Base-by-base conservation (phyloP, 2,329 filamentous ascomycete genomes). In the Cucurbitaria berberidis region DNA sequence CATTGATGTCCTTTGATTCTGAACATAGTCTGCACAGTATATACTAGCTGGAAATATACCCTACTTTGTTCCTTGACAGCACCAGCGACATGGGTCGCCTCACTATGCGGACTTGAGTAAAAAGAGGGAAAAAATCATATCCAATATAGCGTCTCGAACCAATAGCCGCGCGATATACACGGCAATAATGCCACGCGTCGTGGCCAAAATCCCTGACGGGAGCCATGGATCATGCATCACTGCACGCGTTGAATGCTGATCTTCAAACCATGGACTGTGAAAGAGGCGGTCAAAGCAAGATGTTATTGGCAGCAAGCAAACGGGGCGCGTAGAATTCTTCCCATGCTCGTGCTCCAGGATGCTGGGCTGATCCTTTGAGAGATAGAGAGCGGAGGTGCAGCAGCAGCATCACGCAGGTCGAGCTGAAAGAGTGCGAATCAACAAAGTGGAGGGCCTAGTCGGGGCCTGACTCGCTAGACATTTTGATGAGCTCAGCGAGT, bases 31-130 rank as follows among this genome's bases (percentile, higher is more conserved):
- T 16, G 34, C 45, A 50, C 48, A 60, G 51, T 60, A 66, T 56
- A 67, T 64, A 66, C 57, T 62, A 64, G 45, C 40, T 55, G 55
- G 47, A 59, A 18, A 55, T 59, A 60, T 62, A 61, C 51, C 49
- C 50, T 42, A 42, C 45, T 50, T 55, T 43, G 42, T 48, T 44
- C n/a, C n/a, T n/a, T n/a, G n/a, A n/a, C n/a, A n/a, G n/a, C n/a
- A n/a, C n/a, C n/a, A n/a, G n/a, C n/a, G n/a, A n/a, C n/a, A n/a
- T n/a, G n/a, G n/a, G n/a, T n/a, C n/a, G n/a, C n/a, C n/a, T n/a
- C n/a, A n/a, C n/a, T n/a, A n/a, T n/a, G n/a, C n/a, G n/a, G n/a
- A n/a, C n/a, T n/a, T n/a, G n/a, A n/a, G n/a, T n/a, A n/a, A n/a
- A n/a, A n/a, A n/a, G n/a, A n/a, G n/a, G n/a, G n/a, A n/a, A n/a